Evolutionary conservation across 1,139 yeast genomes (phyloP), one percentile per base, ranked within the genome.

Genomic region (Williopsis jadinii): DNA sequence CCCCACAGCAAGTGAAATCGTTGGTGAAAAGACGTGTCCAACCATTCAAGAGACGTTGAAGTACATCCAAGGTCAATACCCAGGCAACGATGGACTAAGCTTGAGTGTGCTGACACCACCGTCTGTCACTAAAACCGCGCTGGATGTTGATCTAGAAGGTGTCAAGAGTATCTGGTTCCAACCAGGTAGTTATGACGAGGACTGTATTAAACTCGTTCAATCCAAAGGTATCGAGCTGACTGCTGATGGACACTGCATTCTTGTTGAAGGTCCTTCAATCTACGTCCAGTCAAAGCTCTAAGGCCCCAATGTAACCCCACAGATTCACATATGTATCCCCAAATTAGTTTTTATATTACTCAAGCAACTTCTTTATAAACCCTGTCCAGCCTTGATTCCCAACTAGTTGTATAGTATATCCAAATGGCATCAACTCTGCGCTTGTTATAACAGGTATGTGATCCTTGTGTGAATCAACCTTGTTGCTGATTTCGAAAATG

Each of bases 51-150:
- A 30, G 5, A 28, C 24, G 11, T 67, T 67, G 2, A 28, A 40
- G 1, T 4, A 9, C n/a, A 34, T 43, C 3, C 34, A 41, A 2
- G 15, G 30, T 1, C 24, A 37, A 10, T 40, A 42, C 32, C 51
- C 50, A 2, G 30, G 39, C 1, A 19, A 45, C 11, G 75, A 73
- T 44, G 77, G 77, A 0, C 46, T 79, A 33, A 68, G 80, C 48
- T 59, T 80, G 6, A 76, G 84, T 30, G 80, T 85, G 37, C 77
- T 85, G 43, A 84, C 95, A 0, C 90, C 95, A 3, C 94, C 95
- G 0, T 56, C 58, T 0, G 71, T 81, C 11, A 76, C 87, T 3
- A 60, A 62, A 13, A 54, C 61, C 9, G 69, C 80, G 1, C 61
- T 84, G 37, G 59, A 67, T 73, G 37, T 56, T 8, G 50, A 66